Conservation (phyloP, 2,329 filamentous ascomycete species). For the Ampelomyces quisqualis region DNA sequence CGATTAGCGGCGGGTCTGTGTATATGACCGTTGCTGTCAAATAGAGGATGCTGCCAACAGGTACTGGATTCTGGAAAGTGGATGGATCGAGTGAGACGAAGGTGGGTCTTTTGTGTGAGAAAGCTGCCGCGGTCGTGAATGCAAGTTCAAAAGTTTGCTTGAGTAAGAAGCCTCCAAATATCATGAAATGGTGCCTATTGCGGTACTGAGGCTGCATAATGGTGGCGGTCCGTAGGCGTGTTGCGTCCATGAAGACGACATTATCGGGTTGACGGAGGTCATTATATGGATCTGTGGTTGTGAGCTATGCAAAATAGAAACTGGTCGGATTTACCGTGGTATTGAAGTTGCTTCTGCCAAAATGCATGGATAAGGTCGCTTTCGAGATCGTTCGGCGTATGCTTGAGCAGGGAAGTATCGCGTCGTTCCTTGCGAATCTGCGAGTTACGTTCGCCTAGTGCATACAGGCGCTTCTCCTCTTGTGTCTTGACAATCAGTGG, state of each 20-base stretch:
- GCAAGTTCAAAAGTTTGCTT: conserved; percentile 75
- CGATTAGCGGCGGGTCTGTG: conserved; percentile 61
- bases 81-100: conserved; percentile 73
- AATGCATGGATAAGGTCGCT: conserved; percentile 71
- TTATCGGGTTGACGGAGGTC: conserved; percentile 57
- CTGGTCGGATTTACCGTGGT: conserved; percentile 50
- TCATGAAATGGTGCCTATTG: conserved; percentile 73
- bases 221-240: conserved; percentile 63
- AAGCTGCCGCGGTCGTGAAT: conserved; percentile 71
- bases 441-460: conserved; percentile 65
- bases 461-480: conserved; percentile 65
- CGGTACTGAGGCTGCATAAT: conserved; percentile 76
- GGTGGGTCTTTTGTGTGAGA: conserved; percentile 67
- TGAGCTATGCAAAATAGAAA: background rate
- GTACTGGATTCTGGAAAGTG: conserved; percentile 73
- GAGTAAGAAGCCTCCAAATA: conserved; percentile 73
- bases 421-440: conserved; percentile 65
- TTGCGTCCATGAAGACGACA: conserved; percentile 63
- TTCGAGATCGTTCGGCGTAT: conserved; percentile 70
- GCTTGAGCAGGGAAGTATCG: conserved; percentile 62
- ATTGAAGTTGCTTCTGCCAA: conserved; percentile 68
- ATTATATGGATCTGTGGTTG: conserved; percentile 54
- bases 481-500: conserved; percentile 62
- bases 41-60: conserved; percentile 72
- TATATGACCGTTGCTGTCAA: conserved; percentile 71